Evolutionary conservation across 768 basidiomycete species (phyloP).

Genomic region (Phylloporus scabripes): DNA sequence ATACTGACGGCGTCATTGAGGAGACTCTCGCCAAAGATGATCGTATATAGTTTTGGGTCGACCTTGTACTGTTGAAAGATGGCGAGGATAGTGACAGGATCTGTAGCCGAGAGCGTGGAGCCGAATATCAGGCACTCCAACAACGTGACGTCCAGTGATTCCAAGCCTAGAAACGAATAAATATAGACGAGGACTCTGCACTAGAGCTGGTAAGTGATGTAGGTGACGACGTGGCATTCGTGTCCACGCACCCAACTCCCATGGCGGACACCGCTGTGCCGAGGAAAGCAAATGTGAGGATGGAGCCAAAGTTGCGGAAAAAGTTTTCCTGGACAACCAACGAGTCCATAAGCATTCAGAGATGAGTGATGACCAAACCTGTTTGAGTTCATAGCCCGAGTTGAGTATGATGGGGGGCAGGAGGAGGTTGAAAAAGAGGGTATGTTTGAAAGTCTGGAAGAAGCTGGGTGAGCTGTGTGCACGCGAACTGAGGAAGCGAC

Average conservation of each 20-base stretch:
- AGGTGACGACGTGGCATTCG: background rate
- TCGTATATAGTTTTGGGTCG: constrained; percentile 93
- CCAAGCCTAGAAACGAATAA: constrained; percentile 89
- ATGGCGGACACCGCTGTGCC: constrained; percentile 97
- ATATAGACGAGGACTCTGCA: constrained; percentile 88
- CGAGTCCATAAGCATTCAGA: background rate
- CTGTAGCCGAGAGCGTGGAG: constrained; percentile 93
- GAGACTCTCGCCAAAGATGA: constrained; percentile 96
- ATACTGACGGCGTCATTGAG: constrained; percentile 99
- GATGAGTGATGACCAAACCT: constrained; percentile 44
- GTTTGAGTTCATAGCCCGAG: constrained; percentile 96
- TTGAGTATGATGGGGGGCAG: constrained; percentile 97
- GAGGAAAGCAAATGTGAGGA: constrained; percentile 86
- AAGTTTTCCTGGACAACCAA: constrained; percentile 75
- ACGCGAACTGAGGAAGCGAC: constrained; percentile 26
- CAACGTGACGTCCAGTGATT: constrained; percentile 77
- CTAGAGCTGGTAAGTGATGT: constrained; percentile 43
- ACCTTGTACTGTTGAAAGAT: constrained; percentile 99
- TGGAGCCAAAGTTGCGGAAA: constrained; percentile 97
- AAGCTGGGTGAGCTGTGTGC: constrained; percentile 10
- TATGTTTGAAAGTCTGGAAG: constrained; percentile 87
- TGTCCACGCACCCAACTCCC: constrained; percentile 76
- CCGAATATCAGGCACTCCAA: constrained; percentile 96
- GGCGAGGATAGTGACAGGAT: constrained; percentile 95
- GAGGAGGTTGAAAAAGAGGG: constrained; percentile 96